Percentiles rank a stretch among this genome's conserved stretches.
Evolutionary conservation across 2,329 filamentous ascomycete genomes (phyloP).

Genomic region (Trichoderma lentiforme): DNA sequence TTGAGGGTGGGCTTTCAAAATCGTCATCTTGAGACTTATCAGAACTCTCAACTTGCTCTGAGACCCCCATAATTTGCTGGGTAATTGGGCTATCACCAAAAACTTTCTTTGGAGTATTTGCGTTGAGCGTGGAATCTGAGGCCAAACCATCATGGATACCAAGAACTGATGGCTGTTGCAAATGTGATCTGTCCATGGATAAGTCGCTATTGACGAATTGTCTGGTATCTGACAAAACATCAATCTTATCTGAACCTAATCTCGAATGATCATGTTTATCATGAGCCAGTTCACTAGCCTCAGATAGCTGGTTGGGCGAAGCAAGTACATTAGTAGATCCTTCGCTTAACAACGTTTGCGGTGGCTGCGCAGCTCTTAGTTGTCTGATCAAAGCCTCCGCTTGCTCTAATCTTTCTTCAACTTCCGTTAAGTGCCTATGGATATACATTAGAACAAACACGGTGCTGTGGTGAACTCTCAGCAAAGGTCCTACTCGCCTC

Average conservation of each 20-base stretch:
- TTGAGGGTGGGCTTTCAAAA: conserved; percentile 31
- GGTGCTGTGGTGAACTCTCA: background rate
- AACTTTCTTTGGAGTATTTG: background rate
- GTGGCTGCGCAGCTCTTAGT: conserved; percentile 29
- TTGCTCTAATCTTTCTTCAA: conserved; percentile 40
- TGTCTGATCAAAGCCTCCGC: conserved; percentile 32
- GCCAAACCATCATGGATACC: background rate
- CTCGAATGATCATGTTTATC: background rate
- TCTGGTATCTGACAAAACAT: too few species aligned
- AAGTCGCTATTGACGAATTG: background rate
- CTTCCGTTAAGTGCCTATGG: conserved; percentile 39
- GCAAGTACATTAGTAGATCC: background rate
- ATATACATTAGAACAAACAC: conserved; percentile 14
- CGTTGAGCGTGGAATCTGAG: background rate
- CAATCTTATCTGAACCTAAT: background rate
- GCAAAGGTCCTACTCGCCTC: conserved; percentile 30
- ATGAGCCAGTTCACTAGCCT: background rate
- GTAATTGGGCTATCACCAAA: background rate
- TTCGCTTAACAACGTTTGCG: conserved; percentile 20
- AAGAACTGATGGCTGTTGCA: background rate
- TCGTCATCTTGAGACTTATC: background rate
- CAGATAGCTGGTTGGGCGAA: background rate
- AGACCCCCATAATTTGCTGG: background rate
- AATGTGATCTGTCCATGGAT: background rate
- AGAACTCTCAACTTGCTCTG: background rate